A percentile compares a stretch with the other conserved stretches of the same genome.
Evolutionary conservation across 352 stramenopile species (phyloP).

Genomic region (Globisporangium radiosum): DNA sequence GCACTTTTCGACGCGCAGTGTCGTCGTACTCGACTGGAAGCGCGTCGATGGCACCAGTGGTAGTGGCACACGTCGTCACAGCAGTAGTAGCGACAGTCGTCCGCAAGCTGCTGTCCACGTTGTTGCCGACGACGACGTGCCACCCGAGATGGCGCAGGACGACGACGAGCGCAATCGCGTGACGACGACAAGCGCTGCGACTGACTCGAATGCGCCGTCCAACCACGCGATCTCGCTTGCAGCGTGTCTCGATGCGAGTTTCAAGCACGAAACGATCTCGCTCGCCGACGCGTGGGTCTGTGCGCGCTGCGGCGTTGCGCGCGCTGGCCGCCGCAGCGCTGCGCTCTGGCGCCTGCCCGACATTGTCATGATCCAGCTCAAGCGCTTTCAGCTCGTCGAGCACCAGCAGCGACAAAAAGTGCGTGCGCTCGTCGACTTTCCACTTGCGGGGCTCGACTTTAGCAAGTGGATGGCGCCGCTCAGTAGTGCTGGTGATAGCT

Average conservation of each 20-base stretch:
- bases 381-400: slow-evolving; percentile 85
- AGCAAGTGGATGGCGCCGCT: slow-evolving; percentile 48
- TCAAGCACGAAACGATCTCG: slow-evolving; percentile 64
- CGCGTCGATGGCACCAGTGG: slow-evolving; percentile 1
- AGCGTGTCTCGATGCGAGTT: slow-evolving; percentile 65
- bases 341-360: slow-evolving; percentile 73
- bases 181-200: neutral
- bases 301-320: slow-evolving; percentile 55
- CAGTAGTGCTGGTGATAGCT: no score
- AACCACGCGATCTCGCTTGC: slow-evolving; percentile 36
- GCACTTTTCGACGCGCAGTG: slow-evolving; percentile 65
- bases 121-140: slow-evolving; percentile 27
- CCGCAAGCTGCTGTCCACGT: slow-evolving; percentile 13
- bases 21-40: slow-evolving; percentile 74
- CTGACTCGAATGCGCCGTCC: slow-evolving; percentile 1
- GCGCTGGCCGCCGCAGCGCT: slow-evolving; percentile 44
- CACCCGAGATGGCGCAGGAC: slow-evolving; percentile 17
- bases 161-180: slow-evolving; percentile 1
- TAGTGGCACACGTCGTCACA: neutral
- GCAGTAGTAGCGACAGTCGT: slow-evolving; percentile 7
- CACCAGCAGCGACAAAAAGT: slow-evolving; percentile 83
- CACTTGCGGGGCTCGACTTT: slow-evolving; percentile 74
- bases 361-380: slow-evolving; percentile 86
- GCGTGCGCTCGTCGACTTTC: slow-evolving; percentile 73
- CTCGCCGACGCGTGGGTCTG: slow-evolving; percentile 74